A percentile compares a stretch with the other conserved stretches of the same genome.
These are phyloP conservation scores for Botrytis paeoniae DNA, from an alignment of 2,329 filamentous ascomycete species.

Conservation along the genomic window DNA sequence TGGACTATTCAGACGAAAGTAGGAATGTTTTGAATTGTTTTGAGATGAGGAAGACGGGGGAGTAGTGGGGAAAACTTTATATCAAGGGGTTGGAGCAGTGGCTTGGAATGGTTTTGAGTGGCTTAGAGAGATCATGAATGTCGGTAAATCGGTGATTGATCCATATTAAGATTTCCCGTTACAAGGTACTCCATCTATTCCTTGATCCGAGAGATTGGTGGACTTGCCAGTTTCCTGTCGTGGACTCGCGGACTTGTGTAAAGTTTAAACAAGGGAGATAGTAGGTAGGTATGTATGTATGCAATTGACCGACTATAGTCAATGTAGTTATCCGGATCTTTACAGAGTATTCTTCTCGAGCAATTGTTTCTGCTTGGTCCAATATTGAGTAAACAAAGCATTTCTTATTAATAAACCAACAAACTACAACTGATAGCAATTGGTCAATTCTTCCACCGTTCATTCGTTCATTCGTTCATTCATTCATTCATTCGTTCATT, in stretches of 20 bases:
- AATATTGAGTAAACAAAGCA: neutral
- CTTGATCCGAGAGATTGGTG: neutral
- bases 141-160: constrained; percentile 11
- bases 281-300: neutral
- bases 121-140: neutral
- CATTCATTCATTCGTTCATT: neutral
- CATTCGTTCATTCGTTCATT: neutral
- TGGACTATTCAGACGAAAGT: neutral
- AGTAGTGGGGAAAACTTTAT: neutral
- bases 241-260: neutral
- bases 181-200: neutral
- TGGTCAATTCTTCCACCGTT: neutral
- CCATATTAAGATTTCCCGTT: constrained; percentile 1
- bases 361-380: neutral
- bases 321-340: neutral
- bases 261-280: neutral
- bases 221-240: neutral
- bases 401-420: neutral
- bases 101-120: neutral
- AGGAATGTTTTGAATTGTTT: neutral
- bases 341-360: neutral
- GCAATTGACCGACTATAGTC: neutral
- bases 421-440: neutral
- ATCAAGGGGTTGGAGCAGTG: constrained; percentile 1
- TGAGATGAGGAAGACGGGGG: neutral